These are phyloP conservation scores for Agrocybe pediades DNA, from an alignment of 768 basidiomycete species.

Conservation along the genomic window DNA sequence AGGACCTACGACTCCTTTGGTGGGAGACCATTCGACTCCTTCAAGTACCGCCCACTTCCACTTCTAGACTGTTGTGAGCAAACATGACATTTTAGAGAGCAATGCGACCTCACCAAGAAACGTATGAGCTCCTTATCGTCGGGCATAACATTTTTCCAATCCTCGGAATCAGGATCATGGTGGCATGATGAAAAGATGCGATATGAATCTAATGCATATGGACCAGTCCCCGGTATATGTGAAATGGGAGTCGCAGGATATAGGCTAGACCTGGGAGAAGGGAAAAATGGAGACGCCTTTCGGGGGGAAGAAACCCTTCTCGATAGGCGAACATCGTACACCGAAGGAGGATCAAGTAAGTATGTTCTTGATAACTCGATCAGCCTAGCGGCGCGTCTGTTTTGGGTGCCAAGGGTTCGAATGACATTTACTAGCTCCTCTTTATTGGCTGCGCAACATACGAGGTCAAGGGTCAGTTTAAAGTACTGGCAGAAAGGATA, in stretches of 20 bases:
- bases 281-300: constrained; percentile 10
- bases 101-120: constrained; percentile 55
- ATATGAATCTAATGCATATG: constrained; percentile 77
- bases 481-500: no score
- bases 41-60: constrained; percentile 75
- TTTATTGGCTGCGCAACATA: constrained; percentile 51
- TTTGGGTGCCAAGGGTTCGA: constrained; percentile 59
- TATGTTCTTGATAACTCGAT: constrained; percentile 56
- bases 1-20: constrained; percentile 38
- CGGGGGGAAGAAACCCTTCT: constrained; percentile 16
- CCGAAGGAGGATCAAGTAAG: constrained; percentile 41
- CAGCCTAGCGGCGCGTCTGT: constrained; percentile 56
- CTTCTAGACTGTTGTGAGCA: constrained; percentile 37
- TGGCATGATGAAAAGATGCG: constrained; percentile 61
- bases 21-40: constrained; percentile 51
- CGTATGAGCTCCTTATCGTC: constrained; percentile 69
- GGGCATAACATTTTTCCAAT: constrained; percentile 67
- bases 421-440: constrained; percentile 47
- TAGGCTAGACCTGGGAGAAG: constrained; percentile 14
- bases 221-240: constrained; percentile 64
- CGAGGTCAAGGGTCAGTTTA: no score
- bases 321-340: constrained; percentile 33
- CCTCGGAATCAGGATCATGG: constrained; percentile 35
- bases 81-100: neutral
- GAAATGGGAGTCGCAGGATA: constrained; percentile 55